phyloP scores from a whole-genome alignment of 2,329 filamentous ascomycete species.

The Aspergillus latus region DNA sequence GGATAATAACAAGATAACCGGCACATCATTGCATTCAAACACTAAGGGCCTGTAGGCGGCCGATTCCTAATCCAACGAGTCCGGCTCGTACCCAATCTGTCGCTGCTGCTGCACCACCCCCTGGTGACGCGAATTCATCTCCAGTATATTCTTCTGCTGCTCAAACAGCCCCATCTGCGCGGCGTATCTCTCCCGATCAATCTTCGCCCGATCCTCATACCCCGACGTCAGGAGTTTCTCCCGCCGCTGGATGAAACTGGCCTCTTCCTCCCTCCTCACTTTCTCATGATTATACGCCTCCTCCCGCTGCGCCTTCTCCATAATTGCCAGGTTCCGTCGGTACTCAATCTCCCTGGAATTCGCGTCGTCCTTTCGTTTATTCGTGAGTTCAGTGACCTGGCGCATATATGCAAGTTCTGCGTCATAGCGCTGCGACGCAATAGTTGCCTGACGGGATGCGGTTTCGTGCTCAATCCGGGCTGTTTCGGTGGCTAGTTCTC shows the following conservation, averaged over 20 bases:
- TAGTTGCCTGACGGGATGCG: conserved; percentile 1
- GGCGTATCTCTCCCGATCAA: conserved; percentile 4
- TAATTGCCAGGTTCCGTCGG: not conserved
- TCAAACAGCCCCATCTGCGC: conserved; percentile 11
- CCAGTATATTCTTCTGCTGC: conserved; percentile 7
- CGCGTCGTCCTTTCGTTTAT: conserved; percentile 5
- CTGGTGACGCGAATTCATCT: conserved; percentile 1
- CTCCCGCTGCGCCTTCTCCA: conserved; percentile 8
- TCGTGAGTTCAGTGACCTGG: conserved; percentile 7
- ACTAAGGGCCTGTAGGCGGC: no score
- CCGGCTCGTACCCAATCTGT: conserved; percentile 5
- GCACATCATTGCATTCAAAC: no score
- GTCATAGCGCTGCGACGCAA: conserved; percentile 8
- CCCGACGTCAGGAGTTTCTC: conserved; percentile 7
- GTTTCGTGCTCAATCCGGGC: conserved; percentile 8
- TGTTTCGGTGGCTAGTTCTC: not conserved
- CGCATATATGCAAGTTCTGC: conserved; percentile 11
- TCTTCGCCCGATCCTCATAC: conserved; percentile 10
- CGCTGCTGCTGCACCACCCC: not conserved
- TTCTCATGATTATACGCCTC: conserved; percentile 5
- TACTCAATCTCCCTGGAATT: conserved; percentile 9
- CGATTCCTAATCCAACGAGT: not conserved
- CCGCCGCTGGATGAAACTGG: not conserved
- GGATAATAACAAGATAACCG: not conserved
- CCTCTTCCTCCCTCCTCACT: conserved; percentile 9